Evolutionary conservation across 768 basidiomycete species (phyloP).

Genomic region (Pleurotus platypus): DNA sequence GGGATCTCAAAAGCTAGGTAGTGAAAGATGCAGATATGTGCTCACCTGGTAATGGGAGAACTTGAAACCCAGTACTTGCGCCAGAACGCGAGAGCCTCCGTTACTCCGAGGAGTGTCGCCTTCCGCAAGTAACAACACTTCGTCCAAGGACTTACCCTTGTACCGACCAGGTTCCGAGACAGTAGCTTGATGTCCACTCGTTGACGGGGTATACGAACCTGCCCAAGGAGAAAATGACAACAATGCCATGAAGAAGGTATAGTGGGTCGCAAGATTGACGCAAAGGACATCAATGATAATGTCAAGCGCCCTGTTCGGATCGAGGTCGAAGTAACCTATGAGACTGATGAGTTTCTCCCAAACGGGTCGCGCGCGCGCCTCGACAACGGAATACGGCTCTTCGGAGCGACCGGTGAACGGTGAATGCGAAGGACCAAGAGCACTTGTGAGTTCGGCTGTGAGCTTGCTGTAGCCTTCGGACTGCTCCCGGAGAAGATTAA

Average conservation of each 20-base stretch:
- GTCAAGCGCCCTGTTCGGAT: slow-evolving; percentile 92
- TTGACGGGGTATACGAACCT: slow-evolving; percentile 33
- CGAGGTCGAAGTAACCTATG: slow-evolving; percentile 94
- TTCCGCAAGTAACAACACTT: slow-evolving; percentile 59
- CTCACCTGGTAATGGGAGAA: slow-evolving; percentile 73
- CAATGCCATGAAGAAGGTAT: slow-evolving; percentile 84
- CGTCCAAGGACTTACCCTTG: slow-evolving; percentile 61
- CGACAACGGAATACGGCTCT: slow-evolving; percentile 54
- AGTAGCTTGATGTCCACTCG: slow-evolving; percentile 25
- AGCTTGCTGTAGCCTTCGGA: slow-evolving; percentile 97
- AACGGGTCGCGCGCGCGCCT: slow-evolving; percentile 61
- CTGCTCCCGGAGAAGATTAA: slow-evolving; percentile 95
- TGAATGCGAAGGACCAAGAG: slow-evolving; percentile 73
- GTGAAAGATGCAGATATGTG: slow-evolving; percentile 17
- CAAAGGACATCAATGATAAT: slow-evolving; percentile 90
- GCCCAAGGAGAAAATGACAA: slow-evolving; percentile 88
- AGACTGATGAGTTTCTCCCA: slow-evolving; percentile 87
- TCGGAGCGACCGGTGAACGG: slow-evolving; percentile 59
- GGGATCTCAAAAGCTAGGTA: slow-evolving; percentile 10
- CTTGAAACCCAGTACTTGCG: slow-evolving; percentile 98
- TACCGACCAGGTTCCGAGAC: slow-evolving; percentile 39
- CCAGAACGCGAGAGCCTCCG: slow-evolving; percentile 57
- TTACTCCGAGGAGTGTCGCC: slow-evolving; percentile 19
- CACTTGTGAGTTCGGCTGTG: slow-evolving; percentile 75
- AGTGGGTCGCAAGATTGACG: slow-evolving; percentile 76